Evolutionary conservation across 768 basidiomycete species (phyloP).

Genomic region (Panellus pusillus): DNA sequence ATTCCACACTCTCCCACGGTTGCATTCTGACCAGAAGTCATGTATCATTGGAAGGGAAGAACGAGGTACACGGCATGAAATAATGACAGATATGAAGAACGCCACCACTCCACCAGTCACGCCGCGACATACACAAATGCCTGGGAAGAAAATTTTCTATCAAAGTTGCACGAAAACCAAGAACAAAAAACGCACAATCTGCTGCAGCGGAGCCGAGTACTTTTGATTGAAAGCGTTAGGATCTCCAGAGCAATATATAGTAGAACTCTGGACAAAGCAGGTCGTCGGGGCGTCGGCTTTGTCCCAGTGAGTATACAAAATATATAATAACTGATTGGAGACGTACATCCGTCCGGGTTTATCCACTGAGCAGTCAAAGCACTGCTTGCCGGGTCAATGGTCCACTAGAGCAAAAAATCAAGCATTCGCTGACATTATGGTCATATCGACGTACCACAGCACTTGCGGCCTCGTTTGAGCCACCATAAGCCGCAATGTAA

Average conservation of each 20-base stretch:
- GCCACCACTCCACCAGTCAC: not conserved
- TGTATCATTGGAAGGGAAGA: no score
- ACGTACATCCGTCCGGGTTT: slow-evolving; percentile 25
- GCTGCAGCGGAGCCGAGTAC: slow-evolving; percentile 1
- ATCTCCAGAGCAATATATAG: slow-evolving; percentile 14
- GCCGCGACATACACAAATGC: slow-evolving; percentile 1
- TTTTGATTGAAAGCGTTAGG: slow-evolving; percentile 1
- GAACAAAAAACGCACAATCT: slow-evolving; percentile 3
- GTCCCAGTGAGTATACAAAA: not conserved
- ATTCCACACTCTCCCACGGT: no score
- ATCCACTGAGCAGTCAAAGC: slow-evolving; percentile 22
- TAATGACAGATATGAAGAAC: not conserved
- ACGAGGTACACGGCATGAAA: not conserved
- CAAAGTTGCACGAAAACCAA: not conserved
- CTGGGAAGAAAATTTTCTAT: not conserved
- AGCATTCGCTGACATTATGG: not conserved
- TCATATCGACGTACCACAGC: slow-evolving; percentile 18
- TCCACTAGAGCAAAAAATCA: slow-evolving; percentile 19
- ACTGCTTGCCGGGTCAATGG: slow-evolving; percentile 11
- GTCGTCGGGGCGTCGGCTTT: slow-evolving; percentile 4
- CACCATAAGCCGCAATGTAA: slow-evolving; percentile 1
- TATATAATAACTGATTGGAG: not conserved
- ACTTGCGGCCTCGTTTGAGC: slow-evolving; percentile 7
- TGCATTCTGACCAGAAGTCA: no score
- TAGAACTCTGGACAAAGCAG: not conserved